A percentile compares a stretch with the other conserved stretches of the same genome.
phyloP scores from a whole-genome alignment of 352 stramenopile genomes.

The Aphanomyces cochlioides region DNA sequence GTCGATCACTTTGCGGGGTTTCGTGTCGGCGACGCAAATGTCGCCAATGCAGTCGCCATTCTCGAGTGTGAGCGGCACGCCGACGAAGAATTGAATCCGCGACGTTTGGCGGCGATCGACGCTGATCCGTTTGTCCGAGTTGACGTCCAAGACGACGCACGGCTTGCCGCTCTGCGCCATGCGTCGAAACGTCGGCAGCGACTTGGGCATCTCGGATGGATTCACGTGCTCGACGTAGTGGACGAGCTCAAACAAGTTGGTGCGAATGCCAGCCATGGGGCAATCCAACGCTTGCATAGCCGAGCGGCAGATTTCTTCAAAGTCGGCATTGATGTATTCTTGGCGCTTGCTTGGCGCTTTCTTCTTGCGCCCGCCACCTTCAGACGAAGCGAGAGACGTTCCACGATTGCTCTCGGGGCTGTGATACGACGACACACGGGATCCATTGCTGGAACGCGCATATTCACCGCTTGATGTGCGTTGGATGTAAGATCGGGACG shows the following conservation, averaged over 20 bases:
- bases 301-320: constrained; percentile 84
- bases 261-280: constrained; percentile 83
- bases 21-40: constrained; percentile 76
- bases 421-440: not conserved
- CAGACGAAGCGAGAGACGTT: not conserved
- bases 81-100: constrained; percentile 86
- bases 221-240: constrained; percentile 66
- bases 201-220: constrained; percentile 55
- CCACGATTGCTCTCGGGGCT: not conserved
- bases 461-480: not conserved
- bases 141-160: constrained; percentile 84
- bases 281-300: constrained; percentile 84
- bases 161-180: constrained; percentile 82
- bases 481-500: not conserved
- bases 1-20: constrained; percentile 75
- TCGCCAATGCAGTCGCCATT: constrained; percentile 76
- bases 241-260: constrained; percentile 83
- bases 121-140: constrained; percentile 82
- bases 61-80: constrained; percentile 78
- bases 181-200: constrained; percentile 79
- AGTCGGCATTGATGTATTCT: constrained; percentile 85
- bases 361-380: constrained; percentile 8
- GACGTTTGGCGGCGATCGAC: constrained; percentile 79
- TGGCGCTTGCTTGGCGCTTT: constrained; percentile 39
- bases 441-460: not conserved